phyloP scores from a whole-genome alignment of 108 stramenopile species.

The Pseudonitzschia multiseries region DNA sequence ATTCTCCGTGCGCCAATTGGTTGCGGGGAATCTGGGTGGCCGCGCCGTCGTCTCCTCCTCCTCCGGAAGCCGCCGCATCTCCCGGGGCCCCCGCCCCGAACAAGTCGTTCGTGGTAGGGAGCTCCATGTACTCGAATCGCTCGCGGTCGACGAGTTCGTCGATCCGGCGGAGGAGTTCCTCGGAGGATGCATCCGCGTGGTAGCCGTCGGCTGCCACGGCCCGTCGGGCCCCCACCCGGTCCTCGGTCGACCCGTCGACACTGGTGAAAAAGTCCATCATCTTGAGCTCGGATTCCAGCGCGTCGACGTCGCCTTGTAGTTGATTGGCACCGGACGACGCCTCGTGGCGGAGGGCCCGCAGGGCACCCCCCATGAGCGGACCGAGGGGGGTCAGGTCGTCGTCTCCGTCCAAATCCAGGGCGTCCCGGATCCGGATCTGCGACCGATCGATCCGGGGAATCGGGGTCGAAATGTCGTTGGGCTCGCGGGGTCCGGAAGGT shows the following conservation, averaged over 20 bases:
- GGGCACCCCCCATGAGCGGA: slow-evolving; percentile 21
- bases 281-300: slow-evolving; percentile 52
- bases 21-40: slow-evolving; percentile 39
- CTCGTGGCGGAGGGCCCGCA: slow-evolving; percentile 17
- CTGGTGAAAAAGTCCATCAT: slow-evolving; percentile 71
- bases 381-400: slow-evolving; percentile 31
- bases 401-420: slow-evolving; percentile 20
- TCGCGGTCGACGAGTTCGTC: slow-evolving; percentile 37
- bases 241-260: slow-evolving; percentile 71
- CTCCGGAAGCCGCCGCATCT: slow-evolving; percentile 9
- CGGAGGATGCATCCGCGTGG: slow-evolving; percentile 37
- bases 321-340: background rate
- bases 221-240: slow-evolving; percentile 59
- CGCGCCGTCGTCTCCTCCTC: slow-evolving; percentile 8
- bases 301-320: background rate
- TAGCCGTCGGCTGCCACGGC: slow-evolving; percentile 37
- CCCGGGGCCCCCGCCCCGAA: background rate
- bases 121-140: slow-evolving; percentile 35
- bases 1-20: slow-evolving; percentile 52
- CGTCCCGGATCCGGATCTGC: background rate
- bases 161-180: slow-evolving; percentile 35
- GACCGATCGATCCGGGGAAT: slow-evolving; percentile 29
- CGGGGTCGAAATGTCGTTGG: slow-evolving; percentile 27
- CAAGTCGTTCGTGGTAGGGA: slow-evolving; percentile 11
- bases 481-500: slow-evolving; percentile 30